Conservation (phyloP, 371 early-diverging fungal species). For the Syncephalastrum monosporum region DNA sequence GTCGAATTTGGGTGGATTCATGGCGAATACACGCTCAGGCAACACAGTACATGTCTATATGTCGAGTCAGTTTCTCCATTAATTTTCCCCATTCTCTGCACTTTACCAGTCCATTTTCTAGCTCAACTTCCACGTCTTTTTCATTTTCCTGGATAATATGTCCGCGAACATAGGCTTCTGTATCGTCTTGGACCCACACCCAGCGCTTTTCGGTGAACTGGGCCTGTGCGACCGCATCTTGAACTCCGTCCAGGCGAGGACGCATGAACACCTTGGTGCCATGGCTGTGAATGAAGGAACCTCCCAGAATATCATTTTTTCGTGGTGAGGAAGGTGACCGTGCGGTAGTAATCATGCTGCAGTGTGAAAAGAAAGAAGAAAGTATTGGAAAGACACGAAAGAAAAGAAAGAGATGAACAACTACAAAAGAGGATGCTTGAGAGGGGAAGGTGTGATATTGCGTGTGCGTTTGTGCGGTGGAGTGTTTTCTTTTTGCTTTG, state of each 20-base stretch:
- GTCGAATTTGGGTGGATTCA: constrained; percentile 99
- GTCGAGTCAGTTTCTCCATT: neutral
- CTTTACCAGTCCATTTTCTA: constrained; percentile 72
- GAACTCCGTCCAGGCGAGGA: constrained; percentile 39
- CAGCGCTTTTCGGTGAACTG: constrained; percentile 87
- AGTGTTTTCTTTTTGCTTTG: constrained; percentile 8
- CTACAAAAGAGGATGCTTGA: neutral
- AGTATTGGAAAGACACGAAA: constrained; percentile 1
- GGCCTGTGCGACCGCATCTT: constrained; percentile 75
- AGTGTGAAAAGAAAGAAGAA: neutral
- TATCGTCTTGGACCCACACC: constrained; percentile 94
- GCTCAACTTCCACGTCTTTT: constrained; percentile 57
- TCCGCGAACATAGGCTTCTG: constrained; percentile 87
- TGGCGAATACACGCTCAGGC: constrained; percentile 85
- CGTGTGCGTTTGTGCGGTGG: neutral
- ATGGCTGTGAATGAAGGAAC: constrained; percentile 49
- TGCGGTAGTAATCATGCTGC: constrained; percentile 13
- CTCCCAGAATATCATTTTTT: constrained; percentile 18
- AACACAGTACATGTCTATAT: constrained; percentile 62
- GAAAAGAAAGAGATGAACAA: constrained; percentile 4
- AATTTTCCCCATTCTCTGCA: neutral
- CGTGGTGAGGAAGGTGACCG: constrained; percentile 6
- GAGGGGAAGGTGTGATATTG: neutral
- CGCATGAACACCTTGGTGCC: constrained; percentile 45
- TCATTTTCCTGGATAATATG: constrained; percentile 75